Evolutionary conservation across 2,329 filamentous ascomycete species (phyloP).

Genomic region (Nemania abortiva): DNA sequence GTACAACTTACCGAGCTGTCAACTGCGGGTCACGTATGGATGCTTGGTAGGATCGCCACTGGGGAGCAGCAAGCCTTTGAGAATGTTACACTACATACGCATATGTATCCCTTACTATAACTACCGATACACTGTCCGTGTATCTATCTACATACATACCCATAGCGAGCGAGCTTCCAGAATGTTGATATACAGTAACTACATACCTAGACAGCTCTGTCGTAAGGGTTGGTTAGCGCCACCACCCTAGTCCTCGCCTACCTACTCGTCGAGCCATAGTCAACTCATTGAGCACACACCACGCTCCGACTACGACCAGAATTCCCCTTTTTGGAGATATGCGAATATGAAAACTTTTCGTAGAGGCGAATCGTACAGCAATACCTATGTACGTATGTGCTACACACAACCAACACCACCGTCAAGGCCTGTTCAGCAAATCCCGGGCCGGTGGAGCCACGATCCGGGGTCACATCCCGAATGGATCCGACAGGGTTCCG

Average conservation of each 20-base stretch:
- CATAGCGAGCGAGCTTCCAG: background rate
- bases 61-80: slow-evolving; percentile 20
- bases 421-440: slow-evolving; percentile 9
- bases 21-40: slow-evolving; percentile 26
- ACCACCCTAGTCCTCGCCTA: background rate
- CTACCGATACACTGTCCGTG: background rate
- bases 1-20: slow-evolving; percentile 28
- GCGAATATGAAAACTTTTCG: slow-evolving; percentile 14
- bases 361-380: background rate
- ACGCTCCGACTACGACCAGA: background rate
- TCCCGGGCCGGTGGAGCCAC: slow-evolving; percentile 12
- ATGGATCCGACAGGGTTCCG: background rate
- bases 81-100: background rate
- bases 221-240: background rate
- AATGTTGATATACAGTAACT: background rate
- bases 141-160: no score
- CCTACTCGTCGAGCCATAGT: background rate
- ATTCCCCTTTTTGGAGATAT: background rate
- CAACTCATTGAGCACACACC: background rate
- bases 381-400: background rate
- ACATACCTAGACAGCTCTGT: background rate
- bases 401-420: background rate
- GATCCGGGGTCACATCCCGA: slow-evolving; percentile 29
- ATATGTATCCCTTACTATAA: background rate
- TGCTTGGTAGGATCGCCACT: slow-evolving; percentile 30